These are phyloP conservation scores for Xeromyces bisporus DNA, from an alignment of 495 filamentous ascomycete genomes.

Conservation along the genomic window DNA sequence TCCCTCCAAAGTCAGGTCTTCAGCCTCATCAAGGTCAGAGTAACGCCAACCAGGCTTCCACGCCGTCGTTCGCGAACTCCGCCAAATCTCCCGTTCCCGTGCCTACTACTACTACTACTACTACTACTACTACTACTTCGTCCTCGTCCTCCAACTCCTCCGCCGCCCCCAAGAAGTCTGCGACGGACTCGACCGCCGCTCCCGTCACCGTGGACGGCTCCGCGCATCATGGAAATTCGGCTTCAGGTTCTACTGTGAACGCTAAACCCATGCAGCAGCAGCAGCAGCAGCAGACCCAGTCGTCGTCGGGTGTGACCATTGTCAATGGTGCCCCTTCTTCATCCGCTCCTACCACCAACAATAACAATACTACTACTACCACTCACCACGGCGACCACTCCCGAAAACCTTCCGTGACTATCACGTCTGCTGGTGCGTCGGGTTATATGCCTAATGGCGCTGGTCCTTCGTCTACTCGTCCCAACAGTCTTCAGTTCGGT, in stretches of 20 bases:
- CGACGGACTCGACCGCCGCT: conserved; percentile 48
- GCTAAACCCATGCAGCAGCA: conserved; percentile 49
- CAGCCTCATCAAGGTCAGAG: conserved; percentile 39
- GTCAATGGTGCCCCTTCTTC: conserved; percentile 50
- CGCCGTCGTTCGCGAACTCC: conserved; percentile 39
- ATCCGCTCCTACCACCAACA: conserved; percentile 37
- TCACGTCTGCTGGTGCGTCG: conserved; percentile 59
- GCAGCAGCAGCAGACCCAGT: conserved; percentile 11
- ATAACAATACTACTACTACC: too few species aligned
- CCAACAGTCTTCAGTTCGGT: conserved; percentile 61
- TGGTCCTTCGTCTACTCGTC: conserved; percentile 37
- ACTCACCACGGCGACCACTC: conserved; percentile 56
- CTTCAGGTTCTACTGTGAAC: conserved; percentile 65
- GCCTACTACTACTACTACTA: conserved; percentile 33
- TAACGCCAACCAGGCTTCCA: conserved; percentile 30
- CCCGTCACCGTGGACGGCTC: conserved; percentile 54
- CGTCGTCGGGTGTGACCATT: conserved; percentile 44
- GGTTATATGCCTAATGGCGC: conserved; percentile 63
- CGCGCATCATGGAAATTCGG: conserved; percentile 69
- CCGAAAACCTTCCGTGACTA: conserved; percentile 74
- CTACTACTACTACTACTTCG: conserved; percentile 31
- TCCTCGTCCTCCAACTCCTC: conserved; percentile 45
- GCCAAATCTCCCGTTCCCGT: conserved; percentile 46
- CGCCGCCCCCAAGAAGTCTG: conserved; percentile 73
- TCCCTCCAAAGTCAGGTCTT: conserved; percentile 32